Evolutionary conservation across 345 rosid species (phyloP).

Genomic region (Clarkia xantiana): DNA sequence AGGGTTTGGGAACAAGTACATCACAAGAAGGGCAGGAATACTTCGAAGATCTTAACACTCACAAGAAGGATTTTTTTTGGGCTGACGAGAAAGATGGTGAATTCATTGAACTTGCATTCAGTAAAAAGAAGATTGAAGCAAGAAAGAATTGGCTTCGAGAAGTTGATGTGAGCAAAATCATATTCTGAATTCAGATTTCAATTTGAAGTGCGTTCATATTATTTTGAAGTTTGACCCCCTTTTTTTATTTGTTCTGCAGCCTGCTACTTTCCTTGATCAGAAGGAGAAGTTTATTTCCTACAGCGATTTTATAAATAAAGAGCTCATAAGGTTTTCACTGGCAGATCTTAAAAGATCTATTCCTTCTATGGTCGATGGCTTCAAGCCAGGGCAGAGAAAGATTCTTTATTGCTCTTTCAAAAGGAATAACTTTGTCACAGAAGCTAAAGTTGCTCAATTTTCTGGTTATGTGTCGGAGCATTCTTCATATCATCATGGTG

Average conservation of each 20-base stretch:
- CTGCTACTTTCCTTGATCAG: conserved; percentile 87
- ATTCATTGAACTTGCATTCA: conserved; percentile 91
- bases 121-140: conserved; percentile 94
- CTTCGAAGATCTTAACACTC: conserved; percentile 38
- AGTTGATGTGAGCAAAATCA: conserved; percentile 40
- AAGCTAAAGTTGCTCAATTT: conserved; percentile 69
- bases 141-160: conserved; percentile 90
- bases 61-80: conserved; percentile 89
- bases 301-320: conserved; percentile 91
- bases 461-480: conserved; percentile 80
- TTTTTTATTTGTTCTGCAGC: conserved; percentile 29
- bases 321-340: conserved; percentile 84
- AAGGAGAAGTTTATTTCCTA: conserved; percentile 43
- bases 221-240: conserved; percentile 6
- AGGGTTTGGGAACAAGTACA: conserved; percentile 97
- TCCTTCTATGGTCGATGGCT: conserved; percentile 93
- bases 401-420: conserved; percentile 79
- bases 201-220: not conserved
- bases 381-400: conserved; percentile 96
- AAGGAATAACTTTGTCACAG: conserved; percentile 61
- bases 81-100: conserved; percentile 68
- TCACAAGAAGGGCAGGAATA: conserved; percentile 66
- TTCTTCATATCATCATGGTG: conserved; percentile 96
- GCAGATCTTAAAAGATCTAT: conserved; percentile 98
- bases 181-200: not conserved